Conservation (phyloP, 805 yeast genomes). For the Grigorovia transvaalensis region DNA sequence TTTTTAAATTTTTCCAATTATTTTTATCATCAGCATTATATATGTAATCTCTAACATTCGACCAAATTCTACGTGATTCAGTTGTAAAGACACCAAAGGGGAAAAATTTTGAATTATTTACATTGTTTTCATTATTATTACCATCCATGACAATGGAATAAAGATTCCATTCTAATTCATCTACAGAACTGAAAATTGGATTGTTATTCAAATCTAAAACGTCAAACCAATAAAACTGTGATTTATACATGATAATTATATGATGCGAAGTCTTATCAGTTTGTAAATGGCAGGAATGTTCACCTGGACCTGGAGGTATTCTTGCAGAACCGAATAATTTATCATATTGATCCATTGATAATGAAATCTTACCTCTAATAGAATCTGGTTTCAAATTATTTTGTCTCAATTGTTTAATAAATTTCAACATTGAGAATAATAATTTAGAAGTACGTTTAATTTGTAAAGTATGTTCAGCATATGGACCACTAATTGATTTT, state of each 20-base stretch:
- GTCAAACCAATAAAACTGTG: constrained; percentile 93
- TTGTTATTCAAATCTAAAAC: constrained; percentile 68
- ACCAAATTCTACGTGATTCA: constrained; percentile 84
- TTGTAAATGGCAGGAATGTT: constrained; percentile 60
- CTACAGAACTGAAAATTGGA: constrained; percentile 54
- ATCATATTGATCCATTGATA: constrained; percentile 88
- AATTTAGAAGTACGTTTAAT: constrained; percentile 73
- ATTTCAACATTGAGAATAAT: constrained; percentile 66
- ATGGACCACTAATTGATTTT: constrained; percentile 22
- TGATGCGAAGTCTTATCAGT: constrained; percentile 68
- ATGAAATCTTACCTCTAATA: constrained; percentile 47
- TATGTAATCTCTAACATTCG: constrained; percentile 51
- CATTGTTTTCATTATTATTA: constrained; percentile 29
- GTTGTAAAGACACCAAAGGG: constrained; percentile 87
- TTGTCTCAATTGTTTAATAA: constrained; percentile 67
- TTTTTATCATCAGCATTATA: constrained; percentile 35
- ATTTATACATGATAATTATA: constrained; percentile 68
- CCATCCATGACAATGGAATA: constrained; percentile 72
- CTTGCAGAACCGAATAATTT: constrained; percentile 81
- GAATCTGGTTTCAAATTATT: constrained; percentile 65
- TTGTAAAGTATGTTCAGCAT: constrained; percentile 36
- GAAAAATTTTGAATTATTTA: not conserved
- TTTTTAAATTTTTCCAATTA: constrained; percentile 61
- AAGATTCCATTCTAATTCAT: constrained; percentile 64
- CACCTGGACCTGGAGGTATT: constrained; percentile 68